These are phyloP conservation scores for Spatholobus suberectus DNA, from an alignment of 306 rosid genomes.

Conservation along the genomic window DNA sequence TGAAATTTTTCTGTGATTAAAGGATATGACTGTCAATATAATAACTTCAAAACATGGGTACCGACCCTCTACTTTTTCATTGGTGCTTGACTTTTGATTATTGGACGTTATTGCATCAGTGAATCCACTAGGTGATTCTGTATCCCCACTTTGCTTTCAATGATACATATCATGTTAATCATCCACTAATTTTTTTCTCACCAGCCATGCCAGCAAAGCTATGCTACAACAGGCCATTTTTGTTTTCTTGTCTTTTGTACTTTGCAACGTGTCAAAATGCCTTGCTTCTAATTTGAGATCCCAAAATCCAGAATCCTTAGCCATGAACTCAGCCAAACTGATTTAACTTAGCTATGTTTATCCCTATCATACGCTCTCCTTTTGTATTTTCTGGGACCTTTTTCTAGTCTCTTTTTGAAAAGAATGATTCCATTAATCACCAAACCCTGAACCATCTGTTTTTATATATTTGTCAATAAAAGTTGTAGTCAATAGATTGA, in stretches of 20 bases:
- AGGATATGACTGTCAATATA: conserved; percentile 44
- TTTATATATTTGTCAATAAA: conserved; percentile 18
- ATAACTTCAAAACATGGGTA: conserved; percentile 26
- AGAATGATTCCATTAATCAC: conserved; percentile 27
- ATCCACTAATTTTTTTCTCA: conserved; percentile 51
- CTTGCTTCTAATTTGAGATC: conserved; percentile 6
- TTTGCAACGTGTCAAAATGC: conserved; percentile 43
- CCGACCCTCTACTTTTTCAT: conserved; percentile 40
- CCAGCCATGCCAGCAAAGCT: conserved; percentile 48
- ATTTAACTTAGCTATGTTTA: conserved; percentile 23
- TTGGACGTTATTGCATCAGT: conserved; percentile 53
- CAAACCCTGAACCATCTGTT: conserved; percentile 25
- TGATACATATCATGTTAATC: conserved; percentile 45
- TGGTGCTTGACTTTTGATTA: conserved; percentile 53
- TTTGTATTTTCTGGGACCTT: neutral
- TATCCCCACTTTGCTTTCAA: conserved; percentile 50
- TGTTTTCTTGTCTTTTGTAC: conserved; percentile 33
- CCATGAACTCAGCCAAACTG: neutral
- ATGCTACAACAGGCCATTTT: conserved; percentile 31
- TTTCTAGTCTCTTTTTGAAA: conserved; percentile 7
- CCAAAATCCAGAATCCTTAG: neutral
- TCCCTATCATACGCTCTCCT: conserved; percentile 7
- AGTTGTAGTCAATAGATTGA: conserved; percentile 31
- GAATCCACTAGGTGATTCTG: conserved; percentile 60
- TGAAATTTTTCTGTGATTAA: neutral